Conservation (phyloP, 2,329 filamentous ascomycete species). For the Sporothrix pallida region DNA sequence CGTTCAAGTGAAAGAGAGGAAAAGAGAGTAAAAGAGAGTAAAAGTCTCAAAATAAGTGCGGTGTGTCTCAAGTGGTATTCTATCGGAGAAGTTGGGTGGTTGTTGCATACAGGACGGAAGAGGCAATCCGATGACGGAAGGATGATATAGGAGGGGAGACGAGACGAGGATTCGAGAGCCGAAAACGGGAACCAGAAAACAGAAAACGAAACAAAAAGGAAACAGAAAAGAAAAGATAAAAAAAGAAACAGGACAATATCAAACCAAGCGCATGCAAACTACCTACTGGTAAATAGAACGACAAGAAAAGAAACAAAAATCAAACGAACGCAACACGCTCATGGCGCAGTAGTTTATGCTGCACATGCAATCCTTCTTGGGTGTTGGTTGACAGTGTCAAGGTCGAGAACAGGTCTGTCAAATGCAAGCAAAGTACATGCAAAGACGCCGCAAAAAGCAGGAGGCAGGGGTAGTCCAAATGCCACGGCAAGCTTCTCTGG, state of each 20-base stretch:
- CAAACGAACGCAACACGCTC: not conserved
- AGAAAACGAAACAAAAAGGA: not conserved
- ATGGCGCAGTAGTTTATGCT: not conserved
- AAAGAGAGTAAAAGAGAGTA: not conserved
- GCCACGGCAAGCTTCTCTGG: not conserved
- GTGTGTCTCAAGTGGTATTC: not conserved
- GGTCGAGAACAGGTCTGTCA: not conserved
- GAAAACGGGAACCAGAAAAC: not conserved
- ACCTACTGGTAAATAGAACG: not conserved
- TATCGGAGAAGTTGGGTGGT: not conserved
- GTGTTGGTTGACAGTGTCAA: not conserved
- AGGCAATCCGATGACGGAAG: not conserved
- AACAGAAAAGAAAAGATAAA: not conserved
- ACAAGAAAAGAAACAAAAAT: not conserved
- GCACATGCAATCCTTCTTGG: not conserved
- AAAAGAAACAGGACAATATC: not conserved
- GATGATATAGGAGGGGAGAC: not conserved
- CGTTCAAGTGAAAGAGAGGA: not conserved
- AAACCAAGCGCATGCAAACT: not conserved
- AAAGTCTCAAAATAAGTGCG: too few species aligned
- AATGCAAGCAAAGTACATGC: not conserved
- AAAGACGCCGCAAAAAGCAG: slow-evolving; percentile 7
- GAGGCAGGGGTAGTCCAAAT: not conserved
- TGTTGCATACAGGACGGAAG: not conserved
- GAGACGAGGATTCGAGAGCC: not conserved